Conservation (phyloP, 1,284 basidiomycete species). For the Sanghuangporus weigelae region DNA sequence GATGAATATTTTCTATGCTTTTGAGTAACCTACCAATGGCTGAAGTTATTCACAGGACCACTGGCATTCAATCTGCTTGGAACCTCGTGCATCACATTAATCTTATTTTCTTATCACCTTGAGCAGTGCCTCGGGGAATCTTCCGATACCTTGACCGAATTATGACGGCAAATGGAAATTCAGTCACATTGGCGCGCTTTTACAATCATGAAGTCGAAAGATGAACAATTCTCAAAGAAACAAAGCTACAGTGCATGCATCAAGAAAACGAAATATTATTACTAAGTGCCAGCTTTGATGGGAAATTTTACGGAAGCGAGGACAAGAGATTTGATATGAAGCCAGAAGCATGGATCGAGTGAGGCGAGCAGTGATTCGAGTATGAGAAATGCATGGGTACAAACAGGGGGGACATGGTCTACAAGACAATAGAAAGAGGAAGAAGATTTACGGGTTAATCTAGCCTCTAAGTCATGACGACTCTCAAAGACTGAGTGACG, state of each 20-base stretch:
- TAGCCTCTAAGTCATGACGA: background rate
- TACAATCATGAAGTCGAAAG: background rate
- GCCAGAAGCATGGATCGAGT: background rate
- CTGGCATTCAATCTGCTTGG: background rate
- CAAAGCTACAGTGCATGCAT: background rate
- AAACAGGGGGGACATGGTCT: background rate
- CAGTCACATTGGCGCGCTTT: background rate
- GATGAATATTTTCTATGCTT: too few relatives aligned
- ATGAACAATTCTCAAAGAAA: background rate
- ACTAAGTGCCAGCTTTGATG: background rate
- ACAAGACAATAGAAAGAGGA: background rate
- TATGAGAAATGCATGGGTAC: background rate
- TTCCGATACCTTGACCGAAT: background rate
- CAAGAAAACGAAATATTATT: background rate
- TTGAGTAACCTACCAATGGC: too few relatives aligned
- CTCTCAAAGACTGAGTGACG: constrained; percentile 22
- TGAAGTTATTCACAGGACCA: background rate
- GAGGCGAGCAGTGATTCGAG: background rate
- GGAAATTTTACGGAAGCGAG: background rate
- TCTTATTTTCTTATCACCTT: background rate
- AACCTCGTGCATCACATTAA: background rate
- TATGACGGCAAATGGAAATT: background rate
- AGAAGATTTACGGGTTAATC: background rate
- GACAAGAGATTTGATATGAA: background rate
- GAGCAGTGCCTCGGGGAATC: background rate